Percentiles rank a stretch among this genome's conserved stretches.
Evolutionary conservation across 352 stramenopile genomes (phyloP).

Genomic region (Phytophthora meadii): DNA sequence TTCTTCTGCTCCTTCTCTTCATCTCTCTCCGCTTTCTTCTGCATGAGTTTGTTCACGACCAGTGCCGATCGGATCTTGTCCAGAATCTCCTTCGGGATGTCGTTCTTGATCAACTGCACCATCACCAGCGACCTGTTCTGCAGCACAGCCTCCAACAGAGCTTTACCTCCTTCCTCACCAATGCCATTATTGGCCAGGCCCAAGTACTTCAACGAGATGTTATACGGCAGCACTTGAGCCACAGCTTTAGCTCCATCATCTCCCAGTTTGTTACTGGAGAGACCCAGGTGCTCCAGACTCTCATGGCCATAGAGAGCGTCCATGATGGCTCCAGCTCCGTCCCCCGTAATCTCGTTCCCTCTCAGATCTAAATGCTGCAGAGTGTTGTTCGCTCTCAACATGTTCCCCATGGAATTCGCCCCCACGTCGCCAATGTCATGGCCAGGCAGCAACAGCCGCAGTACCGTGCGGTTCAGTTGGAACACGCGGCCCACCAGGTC

Average conservation of each 20-base stretch:
- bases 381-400: slow-evolving; percentile 58
- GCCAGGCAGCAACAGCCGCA: slow-evolving; percentile 49
- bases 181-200: slow-evolving; percentile 60
- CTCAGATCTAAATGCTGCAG: slow-evolving; percentile 57
- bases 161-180: slow-evolving; percentile 44
- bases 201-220: slow-evolving; percentile 59
- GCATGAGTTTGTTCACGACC: slow-evolving; percentile 60
- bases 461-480: slow-evolving; percentile 56
- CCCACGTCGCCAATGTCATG: slow-evolving; percentile 63
- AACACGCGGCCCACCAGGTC: slow-evolving; percentile 61
- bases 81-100: slow-evolving; percentile 44
- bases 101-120: slow-evolving; percentile 53
- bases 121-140: slow-evolving; percentile 55
- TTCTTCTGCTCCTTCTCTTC: slow-evolving; percentile 42
- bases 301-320: slow-evolving; percentile 59
- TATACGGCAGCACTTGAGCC: slow-evolving; percentile 55
- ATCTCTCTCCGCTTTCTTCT: slow-evolving; percentile 47
- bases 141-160: slow-evolving; percentile 51
- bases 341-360: slow-evolving; percentile 56
- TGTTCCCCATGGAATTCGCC: slow-evolving; percentile 55
- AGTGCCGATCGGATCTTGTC: slow-evolving; percentile 49
- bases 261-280: slow-evolving; percentile 55
- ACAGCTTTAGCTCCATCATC: slow-evolving; percentile 54
- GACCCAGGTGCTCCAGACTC: slow-evolving; percentile 48
- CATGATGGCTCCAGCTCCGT: slow-evolving; percentile 35